phyloP scores from a whole-genome alignment of 441 rosid genomes.

The Caryocar brasiliense region DNA sequence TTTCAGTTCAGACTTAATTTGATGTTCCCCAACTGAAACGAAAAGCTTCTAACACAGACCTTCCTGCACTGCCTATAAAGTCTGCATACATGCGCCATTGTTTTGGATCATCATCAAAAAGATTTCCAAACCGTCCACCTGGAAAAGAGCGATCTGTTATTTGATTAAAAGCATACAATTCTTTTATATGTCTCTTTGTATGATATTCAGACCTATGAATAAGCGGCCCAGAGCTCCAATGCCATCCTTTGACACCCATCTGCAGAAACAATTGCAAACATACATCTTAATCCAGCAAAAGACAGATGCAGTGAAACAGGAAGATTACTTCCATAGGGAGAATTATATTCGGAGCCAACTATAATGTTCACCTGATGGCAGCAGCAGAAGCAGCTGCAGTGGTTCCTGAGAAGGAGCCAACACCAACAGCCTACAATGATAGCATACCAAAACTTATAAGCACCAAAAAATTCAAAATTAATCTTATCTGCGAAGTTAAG shows the following conservation, averaged over 20 bases:
- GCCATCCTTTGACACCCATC: constrained; percentile 99
- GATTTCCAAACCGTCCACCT: constrained; percentile 90
- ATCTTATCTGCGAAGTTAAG: too few relatives aligned
- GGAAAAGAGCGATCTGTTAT: too few relatives aligned
- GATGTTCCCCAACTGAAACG: constrained; percentile 7
- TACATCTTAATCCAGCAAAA: constrained; percentile 14
- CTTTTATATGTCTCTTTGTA: not conserved
- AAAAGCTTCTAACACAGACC: constrained; percentile 30
- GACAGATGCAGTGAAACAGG: too few relatives aligned
- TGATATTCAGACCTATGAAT: constrained; percentile 60
- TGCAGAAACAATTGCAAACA: constrained; percentile 25
- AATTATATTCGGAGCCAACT: not conserved
- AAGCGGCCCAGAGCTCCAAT: constrained; percentile 93
- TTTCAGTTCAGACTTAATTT: constrained; percentile 3
- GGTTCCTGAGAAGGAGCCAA: constrained; percentile 80
- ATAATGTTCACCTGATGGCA: constrained; percentile 58
- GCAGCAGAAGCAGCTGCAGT: constrained; percentile 88
- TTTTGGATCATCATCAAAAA: constrained; percentile 94
- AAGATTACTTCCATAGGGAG: not conserved
- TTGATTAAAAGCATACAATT: too few relatives aligned
- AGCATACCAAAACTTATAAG: not conserved
- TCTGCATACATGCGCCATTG: constrained; percentile 99
- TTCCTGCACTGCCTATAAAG: constrained; percentile 95
- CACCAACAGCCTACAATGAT: constrained; percentile 73
- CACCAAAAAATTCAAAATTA: not conserved